Base-by-base conservation (phyloP, 768 basidiomycete genomes). In the Trametopsis cervina region DNA sequence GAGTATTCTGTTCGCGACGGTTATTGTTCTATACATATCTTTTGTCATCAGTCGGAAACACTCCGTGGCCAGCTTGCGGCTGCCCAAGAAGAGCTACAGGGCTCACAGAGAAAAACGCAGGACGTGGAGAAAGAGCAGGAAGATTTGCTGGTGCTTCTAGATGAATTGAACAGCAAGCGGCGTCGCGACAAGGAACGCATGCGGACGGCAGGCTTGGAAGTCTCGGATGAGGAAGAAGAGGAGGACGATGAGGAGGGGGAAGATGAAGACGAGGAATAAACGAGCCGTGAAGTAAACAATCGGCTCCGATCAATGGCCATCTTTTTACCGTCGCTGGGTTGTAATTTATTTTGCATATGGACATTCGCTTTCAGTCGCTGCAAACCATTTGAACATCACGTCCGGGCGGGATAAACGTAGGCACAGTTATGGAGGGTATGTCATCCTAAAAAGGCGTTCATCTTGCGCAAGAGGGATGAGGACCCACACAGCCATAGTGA, bases 51-150 rank as follows among this genome's bases (percentile, higher is more conserved):
- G 44, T n/a, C 48, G 37, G 60, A 69, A 7, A 63, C 69, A 6
- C 63, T 84, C 26, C 71, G 73, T 23, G 66, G 59, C 6, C 74
- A 78, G 56, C 59, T 85, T 6, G 57, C 67, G 4, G 60, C 63
- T 3, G 60, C 88, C 18, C 67, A 76, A 22, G 56, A 62, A 12
- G 65, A 80, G 46, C 62, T 90, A 6, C 63, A 66, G 37, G 67
- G 66, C 1, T 71, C 81, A 7, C 77, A 85, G 55, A 74, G 72
- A 47, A 86, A 83, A 61, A 76, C 78, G 42, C 83, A 78, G 55
- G 92, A 96, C 7, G 79, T 82, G 20, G 92, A 96, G 65, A 94
- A 93, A 66, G 95, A 99, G 63, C 94, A 97, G 57, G 95, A 97
- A 62, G 95, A 99, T 65, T 64, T 98, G 41, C 71, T 99, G 18